Evolutionary conservation across 2,329 filamentous ascomycete genomes (phyloP).

Genomic region (Botrytis byssoidea): DNA sequence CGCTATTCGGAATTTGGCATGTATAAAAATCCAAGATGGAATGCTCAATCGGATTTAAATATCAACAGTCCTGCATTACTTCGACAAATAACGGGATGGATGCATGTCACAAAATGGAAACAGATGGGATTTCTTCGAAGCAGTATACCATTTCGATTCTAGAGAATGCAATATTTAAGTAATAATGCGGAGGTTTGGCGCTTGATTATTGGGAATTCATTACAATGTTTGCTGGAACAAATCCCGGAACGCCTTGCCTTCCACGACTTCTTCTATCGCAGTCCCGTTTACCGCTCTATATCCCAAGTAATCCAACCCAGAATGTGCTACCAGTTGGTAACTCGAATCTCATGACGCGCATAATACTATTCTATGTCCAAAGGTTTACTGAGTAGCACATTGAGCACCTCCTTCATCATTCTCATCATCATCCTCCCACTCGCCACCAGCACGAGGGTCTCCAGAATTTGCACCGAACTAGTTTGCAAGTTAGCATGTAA

Average conservation of each 20-base stretch:
- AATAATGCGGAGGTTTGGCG: not conserved
- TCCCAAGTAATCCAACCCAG: not conserved
- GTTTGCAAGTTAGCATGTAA: slow-evolving; percentile 34
- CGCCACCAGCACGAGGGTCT: slow-evolving; percentile 62
- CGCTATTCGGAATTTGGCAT: not conserved
- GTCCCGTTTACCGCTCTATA: slow-evolving; percentile 17
- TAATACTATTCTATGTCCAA: slow-evolving; percentile 5
- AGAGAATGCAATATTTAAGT: not conserved
- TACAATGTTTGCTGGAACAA: slow-evolving; percentile 1
- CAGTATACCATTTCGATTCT: not conserved
- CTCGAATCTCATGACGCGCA: not conserved
- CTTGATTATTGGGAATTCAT: slow-evolving; percentile 6
- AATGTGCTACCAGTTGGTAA: not conserved
- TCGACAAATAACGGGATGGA: not conserved
- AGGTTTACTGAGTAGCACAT: slow-evolving; percentile 48
- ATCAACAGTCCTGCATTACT: not conserved
- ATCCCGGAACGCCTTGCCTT: slow-evolving; percentile 1
- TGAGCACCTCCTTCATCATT: slow-evolving; percentile 61
- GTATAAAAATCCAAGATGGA: not conserved
- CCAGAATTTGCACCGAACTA: slow-evolving; percentile 71
- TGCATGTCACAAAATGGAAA: not conserved
- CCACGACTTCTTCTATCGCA: not conserved
- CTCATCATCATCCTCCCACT: slow-evolving; percentile 71
- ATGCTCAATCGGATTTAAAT: not conserved
- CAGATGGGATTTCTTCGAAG: not conserved